These are phyloP conservation scores for Candida suzukii DNA, from an alignment of 805 yeast species.

Conservation along the genomic window DNA sequence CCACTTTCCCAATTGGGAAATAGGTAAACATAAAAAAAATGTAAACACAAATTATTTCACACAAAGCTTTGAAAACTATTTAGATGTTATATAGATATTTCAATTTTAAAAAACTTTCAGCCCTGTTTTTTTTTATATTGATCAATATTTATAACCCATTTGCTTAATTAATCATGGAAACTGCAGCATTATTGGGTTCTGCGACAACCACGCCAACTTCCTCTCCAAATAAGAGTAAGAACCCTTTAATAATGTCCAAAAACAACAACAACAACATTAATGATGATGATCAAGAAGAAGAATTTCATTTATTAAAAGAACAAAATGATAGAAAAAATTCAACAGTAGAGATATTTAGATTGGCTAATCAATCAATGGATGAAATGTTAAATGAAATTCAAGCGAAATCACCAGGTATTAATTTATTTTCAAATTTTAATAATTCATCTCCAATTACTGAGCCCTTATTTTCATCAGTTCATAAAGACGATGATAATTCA, in stretches of 20 bases:
- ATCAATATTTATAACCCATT: too few relatives aligned
- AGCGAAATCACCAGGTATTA: slow-evolving; percentile 7
- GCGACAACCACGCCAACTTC: background rate
- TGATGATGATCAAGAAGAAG: background rate
- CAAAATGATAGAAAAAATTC: background rate
- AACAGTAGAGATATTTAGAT: slow-evolving; percentile 12
- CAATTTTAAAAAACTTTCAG: too few relatives aligned
- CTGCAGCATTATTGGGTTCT: background rate
- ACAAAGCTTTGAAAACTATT: too few relatives aligned
- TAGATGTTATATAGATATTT: too few relatives aligned
- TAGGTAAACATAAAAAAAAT: background rate
- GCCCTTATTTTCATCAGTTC: slow-evolving; percentile 9
- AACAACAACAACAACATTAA: too few relatives aligned
- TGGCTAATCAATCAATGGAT: slow-evolving; percentile 31
- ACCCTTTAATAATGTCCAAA: background rate
- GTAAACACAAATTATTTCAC: too few relatives aligned
- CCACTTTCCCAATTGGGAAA: background rate
- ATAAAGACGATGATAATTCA: background rate
- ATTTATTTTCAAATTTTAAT: background rate
- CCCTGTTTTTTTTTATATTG: too few relatives aligned
- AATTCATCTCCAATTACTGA: slow-evolving; percentile 13
- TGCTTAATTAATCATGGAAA: too few relatives aligned
- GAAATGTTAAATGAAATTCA: slow-evolving; percentile 27
- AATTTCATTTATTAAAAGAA: background rate
- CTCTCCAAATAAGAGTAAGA: background rate